Percentiles rank a stretch among this genome's conserved stretches.
phyloP scores from a whole-genome alignment of 31 red algal species.

The Pterothamnion heteromorphum region DNA sequence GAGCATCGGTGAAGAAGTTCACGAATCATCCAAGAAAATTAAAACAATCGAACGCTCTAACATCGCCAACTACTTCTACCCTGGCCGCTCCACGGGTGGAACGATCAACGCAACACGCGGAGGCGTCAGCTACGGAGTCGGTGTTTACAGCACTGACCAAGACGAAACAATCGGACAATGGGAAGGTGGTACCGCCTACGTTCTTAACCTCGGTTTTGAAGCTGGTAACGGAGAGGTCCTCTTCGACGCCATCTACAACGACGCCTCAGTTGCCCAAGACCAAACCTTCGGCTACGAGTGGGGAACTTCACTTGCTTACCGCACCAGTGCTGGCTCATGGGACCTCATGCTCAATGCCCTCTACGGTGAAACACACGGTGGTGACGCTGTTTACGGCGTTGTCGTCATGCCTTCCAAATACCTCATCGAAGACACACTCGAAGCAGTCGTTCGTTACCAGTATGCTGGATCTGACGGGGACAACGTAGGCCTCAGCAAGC shows the following conservation, averaged over 20 bases:
- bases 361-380: neutral
- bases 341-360: neutral
- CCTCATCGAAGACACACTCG: neutral
- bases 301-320: neutral
- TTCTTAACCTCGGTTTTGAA: neutral
- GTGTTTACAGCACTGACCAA: neutral
- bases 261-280: neutral
- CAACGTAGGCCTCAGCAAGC: neutral
- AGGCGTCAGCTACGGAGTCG: neutral
- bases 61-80: neutral
- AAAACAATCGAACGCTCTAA: slow-evolving; percentile 3
- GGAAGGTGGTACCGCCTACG: neutral
- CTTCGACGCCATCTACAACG: neutral
- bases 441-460: neutral
- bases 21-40: neutral
- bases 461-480: neutral
- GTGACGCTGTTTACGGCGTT: neutral
- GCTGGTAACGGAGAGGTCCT: neutral
- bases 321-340: neutral
- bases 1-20: neutral
- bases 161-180: neutral
- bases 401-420: neutral
- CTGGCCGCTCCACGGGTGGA: neutral
- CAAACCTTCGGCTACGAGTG: neutral
- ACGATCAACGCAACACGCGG: neutral